Base-by-base conservation (phyloP, 768 basidiomycete genomes). In the Auriscalpium microsporum region DNA sequence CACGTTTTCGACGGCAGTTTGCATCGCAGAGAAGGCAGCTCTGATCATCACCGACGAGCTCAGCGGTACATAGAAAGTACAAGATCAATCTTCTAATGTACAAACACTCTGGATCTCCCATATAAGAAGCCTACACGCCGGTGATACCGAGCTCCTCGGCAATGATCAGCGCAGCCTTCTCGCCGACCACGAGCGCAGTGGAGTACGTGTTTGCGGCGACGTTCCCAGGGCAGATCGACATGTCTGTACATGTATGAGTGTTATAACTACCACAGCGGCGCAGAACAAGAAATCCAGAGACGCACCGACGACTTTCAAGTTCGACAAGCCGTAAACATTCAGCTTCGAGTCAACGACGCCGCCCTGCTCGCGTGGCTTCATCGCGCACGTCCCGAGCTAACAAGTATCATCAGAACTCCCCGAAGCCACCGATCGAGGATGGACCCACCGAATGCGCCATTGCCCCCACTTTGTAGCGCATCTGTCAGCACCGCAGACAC, bases 121-220 rank as follows among this genome's bases (percentile, higher is more conserved):
- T n/a, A n/a, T n/a, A n/a, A n/a, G n/a, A n/a, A n/a, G n/a, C n/a
- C 40, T 67, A 70, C 14, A 78, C 78, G 13, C 76, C 75, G 16
- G 51, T 50, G 37, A 73, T 69, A 1, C 71, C 71, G 11, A 77
- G 57, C 21, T 84, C 84, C 53, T 82, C 72, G 2, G 77, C 78
- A 48, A 86, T 81, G 45, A 85, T 74, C 8, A 75, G 60, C 0
- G 82, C 80, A 0, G 81, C 81, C 65, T 84, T 85, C 67, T 85
- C 83, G 4, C 81, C 83, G 42, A 86, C 62, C 35, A 69, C 65
- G 21, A 76, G 52, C 8, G 75, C 72, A 8, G 73, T 74, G 0
- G 72, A 74, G 54, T 74, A 76, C 0, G 76, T 77, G 52, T 76
- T 77, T 70, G 40, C 2, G 40, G 13, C 65, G 55, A 75, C 66